These are phyloP conservation scores for Penstemon barbatus DNA, from an alignment of 257 asterid species.

Conservation along the genomic window DNA sequence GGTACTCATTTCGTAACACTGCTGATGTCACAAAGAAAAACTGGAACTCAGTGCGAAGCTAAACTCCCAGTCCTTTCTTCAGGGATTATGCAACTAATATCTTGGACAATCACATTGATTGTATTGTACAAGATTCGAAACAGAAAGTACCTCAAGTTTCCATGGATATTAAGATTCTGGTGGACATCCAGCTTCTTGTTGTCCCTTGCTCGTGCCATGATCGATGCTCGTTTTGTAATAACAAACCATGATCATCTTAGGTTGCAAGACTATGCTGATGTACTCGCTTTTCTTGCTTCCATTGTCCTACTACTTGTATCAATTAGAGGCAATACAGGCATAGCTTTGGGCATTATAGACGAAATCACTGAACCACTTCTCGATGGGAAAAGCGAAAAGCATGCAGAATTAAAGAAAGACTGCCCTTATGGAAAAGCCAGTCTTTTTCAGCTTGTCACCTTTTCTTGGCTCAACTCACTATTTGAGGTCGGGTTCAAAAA, in stretches of 20 bases:
- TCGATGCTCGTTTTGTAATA: slow-evolving; percentile 46
- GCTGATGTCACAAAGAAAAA: slow-evolving; percentile 35
- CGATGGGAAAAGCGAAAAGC: slow-evolving; percentile 48
- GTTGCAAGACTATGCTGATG: slow-evolving; percentile 49
- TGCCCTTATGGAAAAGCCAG: slow-evolving; percentile 73
- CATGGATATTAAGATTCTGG: slow-evolving; percentile 77
- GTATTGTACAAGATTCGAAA: slow-evolving; percentile 38
- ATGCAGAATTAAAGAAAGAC: slow-evolving; percentile 42
- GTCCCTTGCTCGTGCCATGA: slow-evolving; percentile 48
- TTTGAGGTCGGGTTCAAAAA: slow-evolving; percentile 71
- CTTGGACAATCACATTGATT: slow-evolving; percentile 64
- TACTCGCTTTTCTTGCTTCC: slow-evolving; percentile 53
- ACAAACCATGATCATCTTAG: slow-evolving; percentile 34
- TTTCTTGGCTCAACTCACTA: slow-evolving; percentile 90
- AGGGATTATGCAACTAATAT: slow-evolving; percentile 53
- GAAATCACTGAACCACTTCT: slow-evolving; percentile 60
- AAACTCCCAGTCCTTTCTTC: slow-evolving; percentile 45
- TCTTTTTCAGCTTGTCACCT: slow-evolving; percentile 70
- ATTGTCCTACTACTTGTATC: slow-evolving; percentile 49
- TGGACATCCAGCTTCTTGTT: slow-evolving; percentile 75
- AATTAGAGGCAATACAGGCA: slow-evolving; percentile 64
- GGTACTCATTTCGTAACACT: slow-evolving; percentile 41
- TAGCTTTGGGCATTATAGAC: slow-evolving; percentile 26
- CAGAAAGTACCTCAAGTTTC: slow-evolving; percentile 41
- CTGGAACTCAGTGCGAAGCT: slow-evolving; percentile 46